Base-by-base conservation (phyloP, 2,329 filamentous ascomycete species). In the Aspergillus aculeatinus region DNA sequence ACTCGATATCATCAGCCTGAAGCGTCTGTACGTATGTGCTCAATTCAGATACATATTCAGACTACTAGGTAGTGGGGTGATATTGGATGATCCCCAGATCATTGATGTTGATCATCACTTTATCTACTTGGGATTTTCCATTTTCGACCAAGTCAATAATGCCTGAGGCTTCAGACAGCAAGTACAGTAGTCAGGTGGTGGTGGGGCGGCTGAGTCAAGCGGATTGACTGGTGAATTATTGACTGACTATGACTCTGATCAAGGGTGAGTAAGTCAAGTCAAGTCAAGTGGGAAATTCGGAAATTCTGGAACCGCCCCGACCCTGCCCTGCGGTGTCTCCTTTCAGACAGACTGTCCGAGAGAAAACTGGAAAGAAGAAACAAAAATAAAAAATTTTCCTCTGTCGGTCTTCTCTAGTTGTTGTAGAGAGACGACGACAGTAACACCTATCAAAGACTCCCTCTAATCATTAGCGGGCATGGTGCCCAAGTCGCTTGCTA, bases 401-500 rank as follows among this genome's bases (percentile, higher is more conserved):
- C 51, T 35, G 53, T 35, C 53, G 12, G 52, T 33, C 25, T 55
- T 29, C 48, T 12, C 53, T 5, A 10, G 42, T 5, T 21, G n/a
- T 48, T 23, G 23, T 23, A 23, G 23, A 29, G 33, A 42, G 29
- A 47, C 23, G 33, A 21, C 23, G 21, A 50, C 29, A 49, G 48
- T 23, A 50, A 23, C 21, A 48, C 44, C 44, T 39, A 39, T 11
- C 47, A 58, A 48, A 51, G 14, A 44, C 16, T n/a, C 39, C 14
- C n/a, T 29, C 7, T 44, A 16, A 44, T 44, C 5, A 44, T 56
- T 61, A 63, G 63, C 67, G 63, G 72, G 71, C 66, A 75, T 75
- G 72, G 71, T 74, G 63, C 72, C 68, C 66, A 71, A 69, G 64
- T 65, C 66, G 63, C 59, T 64, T 63, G 63, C 65, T 62, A 68